Percentiles rank a stretch among this genome's conserved stretches.
Evolutionary conservation across 139 green algal genomes (phyloP).

Genomic region (Astrephomene gubernaculifera): DNA sequence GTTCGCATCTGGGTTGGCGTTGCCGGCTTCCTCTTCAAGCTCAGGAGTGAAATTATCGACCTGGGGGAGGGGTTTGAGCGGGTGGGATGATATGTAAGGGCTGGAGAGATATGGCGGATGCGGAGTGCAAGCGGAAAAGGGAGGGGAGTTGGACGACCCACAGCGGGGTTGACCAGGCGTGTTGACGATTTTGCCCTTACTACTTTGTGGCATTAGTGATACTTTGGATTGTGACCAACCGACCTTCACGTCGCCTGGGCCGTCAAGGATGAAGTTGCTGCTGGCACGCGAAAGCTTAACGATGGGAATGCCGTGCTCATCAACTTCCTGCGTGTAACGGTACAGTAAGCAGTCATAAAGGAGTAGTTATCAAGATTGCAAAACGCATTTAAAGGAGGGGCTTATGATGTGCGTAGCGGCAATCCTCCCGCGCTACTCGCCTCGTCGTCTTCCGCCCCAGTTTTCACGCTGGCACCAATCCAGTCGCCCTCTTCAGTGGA

Average conservation of each 20-base stretch:
- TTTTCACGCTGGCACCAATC: neutral
- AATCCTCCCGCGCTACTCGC: neutral
- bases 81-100: no score
- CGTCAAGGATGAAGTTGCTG: constrained; percentile 29
- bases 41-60: constrained; percentile 41
- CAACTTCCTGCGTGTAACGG: constrained; percentile 1
- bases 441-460: neutral
- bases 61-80: neutral
- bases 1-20: no score
- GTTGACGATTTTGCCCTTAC: no score
- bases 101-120: no score
- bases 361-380: no score
- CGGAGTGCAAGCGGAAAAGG: no score
- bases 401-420: no score
- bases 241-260: constrained; percentile 36
- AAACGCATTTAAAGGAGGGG: no score
- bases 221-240: no score
- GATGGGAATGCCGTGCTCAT: constrained; percentile 30
- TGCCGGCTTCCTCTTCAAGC: neutral
- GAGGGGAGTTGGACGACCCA: no score
- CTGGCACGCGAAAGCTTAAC: constrained; percentile 19
- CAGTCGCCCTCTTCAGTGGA: constrained; percentile 15
- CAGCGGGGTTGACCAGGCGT: no score
- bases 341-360: neutral
- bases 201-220: no score